Conservation (phyloP, 441 rosid species). For the Macaranga tanarius region DNA sequence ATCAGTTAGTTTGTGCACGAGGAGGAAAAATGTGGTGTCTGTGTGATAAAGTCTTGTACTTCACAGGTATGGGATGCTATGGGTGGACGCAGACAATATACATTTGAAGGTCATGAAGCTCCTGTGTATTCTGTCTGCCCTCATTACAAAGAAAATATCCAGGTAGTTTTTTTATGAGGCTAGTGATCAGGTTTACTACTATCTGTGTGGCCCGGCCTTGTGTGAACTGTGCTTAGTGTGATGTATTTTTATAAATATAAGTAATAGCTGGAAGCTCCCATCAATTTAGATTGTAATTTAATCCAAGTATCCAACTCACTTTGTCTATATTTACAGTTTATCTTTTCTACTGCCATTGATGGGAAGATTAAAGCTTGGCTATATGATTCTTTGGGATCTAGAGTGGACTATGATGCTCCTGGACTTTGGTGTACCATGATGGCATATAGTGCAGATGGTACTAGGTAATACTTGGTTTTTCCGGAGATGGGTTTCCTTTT, state of each 20-base stretch:
- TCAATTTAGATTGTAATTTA: conserved; percentile 9
- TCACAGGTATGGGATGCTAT: conserved; percentile 80
- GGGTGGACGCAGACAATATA: conserved; percentile 49
- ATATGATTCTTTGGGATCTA: conserved; percentile 76
- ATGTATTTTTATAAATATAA: background rate
- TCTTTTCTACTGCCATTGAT: conserved; percentile 85
- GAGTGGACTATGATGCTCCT: conserved; percentile 91
- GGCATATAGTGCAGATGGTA: conserved; percentile 82
- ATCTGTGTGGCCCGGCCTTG: background rate
- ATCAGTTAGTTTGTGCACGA: background rate
- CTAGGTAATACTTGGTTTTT: conserved; percentile 44
- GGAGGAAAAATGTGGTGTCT: conserved; percentile 11
- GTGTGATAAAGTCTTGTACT: conserved; percentile 2
- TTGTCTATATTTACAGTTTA: conserved; percentile 52
- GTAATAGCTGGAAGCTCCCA: background rate
- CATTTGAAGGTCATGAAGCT: conserved; percentile 88
- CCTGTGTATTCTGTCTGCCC: conserved; percentile 91
- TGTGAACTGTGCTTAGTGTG: background rate
- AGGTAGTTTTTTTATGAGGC: conserved; percentile 37
- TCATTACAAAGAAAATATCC: conserved; percentile 71
- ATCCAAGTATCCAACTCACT: conserved; percentile 8
- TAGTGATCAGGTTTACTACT: background rate
- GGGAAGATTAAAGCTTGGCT: conserved; percentile 95
- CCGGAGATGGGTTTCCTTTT: background rate
- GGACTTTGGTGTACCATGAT: conserved; percentile 78